Conservation (phyloP, 345 rosid species). For the Ricinus communis region DNA sequence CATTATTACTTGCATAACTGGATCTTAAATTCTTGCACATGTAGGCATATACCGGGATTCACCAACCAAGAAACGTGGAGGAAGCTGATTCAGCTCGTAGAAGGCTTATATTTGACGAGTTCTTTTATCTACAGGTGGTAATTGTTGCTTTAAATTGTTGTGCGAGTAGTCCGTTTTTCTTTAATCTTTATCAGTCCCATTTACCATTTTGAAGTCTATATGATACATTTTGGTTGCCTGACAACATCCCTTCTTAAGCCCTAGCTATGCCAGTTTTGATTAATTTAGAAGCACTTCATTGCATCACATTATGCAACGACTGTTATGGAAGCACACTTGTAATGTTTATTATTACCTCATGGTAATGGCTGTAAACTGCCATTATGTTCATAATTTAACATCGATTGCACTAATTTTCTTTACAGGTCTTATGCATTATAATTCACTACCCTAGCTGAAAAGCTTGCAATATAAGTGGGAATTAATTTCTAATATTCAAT, state of each 20-base stretch:
- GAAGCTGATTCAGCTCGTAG: slow-evolving; percentile 96
- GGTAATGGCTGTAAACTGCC: not conserved
- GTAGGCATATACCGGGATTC: slow-evolving; percentile 84
- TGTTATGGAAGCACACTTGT: not conserved
- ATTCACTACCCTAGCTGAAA: not conserved
- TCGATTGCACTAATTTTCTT: not conserved
- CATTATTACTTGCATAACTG: not conserved
- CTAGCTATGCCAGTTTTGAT: not conserved
- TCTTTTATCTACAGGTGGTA: slow-evolving; percentile 89
- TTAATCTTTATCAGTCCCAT: not conserved
- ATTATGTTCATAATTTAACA: not conserved
- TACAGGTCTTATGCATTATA: not conserved
- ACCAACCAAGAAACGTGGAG: slow-evolving; percentile 69
- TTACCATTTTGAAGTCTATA: not conserved
- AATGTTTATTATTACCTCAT: not conserved
- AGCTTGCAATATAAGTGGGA: not conserved
- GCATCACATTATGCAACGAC: not conserved
- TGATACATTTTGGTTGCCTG: not conserved
- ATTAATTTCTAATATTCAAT: not conserved
- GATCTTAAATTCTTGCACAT: slow-evolving; percentile 26
- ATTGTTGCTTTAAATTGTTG: not conserved
- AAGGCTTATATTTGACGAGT: slow-evolving; percentile 88
- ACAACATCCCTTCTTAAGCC: not conserved
- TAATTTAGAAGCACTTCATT: not conserved
- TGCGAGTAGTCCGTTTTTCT: slow-evolving; percentile 3